phyloP scores from a whole-genome alignment of 176 grass and related monocot genomes.

The Carex cristatella region DNA sequence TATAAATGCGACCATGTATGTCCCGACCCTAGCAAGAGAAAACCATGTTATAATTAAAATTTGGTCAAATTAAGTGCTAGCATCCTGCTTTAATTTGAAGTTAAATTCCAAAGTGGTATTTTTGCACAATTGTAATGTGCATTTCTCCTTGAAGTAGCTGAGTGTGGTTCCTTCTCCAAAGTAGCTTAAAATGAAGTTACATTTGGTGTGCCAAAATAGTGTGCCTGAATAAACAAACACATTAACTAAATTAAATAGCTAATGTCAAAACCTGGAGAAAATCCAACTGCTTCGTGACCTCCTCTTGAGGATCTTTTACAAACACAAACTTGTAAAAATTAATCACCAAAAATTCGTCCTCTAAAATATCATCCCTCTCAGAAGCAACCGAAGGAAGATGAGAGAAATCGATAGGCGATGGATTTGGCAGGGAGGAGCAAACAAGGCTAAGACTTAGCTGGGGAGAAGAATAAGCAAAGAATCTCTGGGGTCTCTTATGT shows the following conservation, averaged over 20 bases:
- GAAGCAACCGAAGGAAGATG: background rate
- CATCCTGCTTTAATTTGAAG: background rate
- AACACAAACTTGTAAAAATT: slow-evolving; percentile 82
- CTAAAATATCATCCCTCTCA: background rate
- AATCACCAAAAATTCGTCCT: slow-evolving; percentile 48
- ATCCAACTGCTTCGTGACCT: slow-evolving; percentile 51
- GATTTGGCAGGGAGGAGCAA: background rate
- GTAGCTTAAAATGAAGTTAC: no score
- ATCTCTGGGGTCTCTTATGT: background rate
- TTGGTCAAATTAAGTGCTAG: background rate
- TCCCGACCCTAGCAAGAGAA: slow-evolving; percentile 46
- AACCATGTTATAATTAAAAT: slow-evolving; percentile 5
- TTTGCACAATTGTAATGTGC: background rate
- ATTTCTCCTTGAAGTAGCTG: background rate
- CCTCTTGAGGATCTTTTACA: slow-evolving; percentile 50
- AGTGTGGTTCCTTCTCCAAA: background rate
- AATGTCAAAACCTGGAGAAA: slow-evolving; percentile 68
- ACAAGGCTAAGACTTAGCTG: background rate
- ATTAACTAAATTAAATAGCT: background rate
- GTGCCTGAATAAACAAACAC: background rate
- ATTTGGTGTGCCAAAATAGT: background rate
- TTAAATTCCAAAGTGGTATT: background rate
- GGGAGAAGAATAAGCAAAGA: background rate
- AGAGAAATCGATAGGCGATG: slow-evolving; percentile 3
- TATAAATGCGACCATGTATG: slow-evolving; percentile 85